These are phyloP conservation scores for Sugiyamaella valdiviana DNA, from an alignment of 805 yeast genomes.

Conservation along the genomic window DNA sequence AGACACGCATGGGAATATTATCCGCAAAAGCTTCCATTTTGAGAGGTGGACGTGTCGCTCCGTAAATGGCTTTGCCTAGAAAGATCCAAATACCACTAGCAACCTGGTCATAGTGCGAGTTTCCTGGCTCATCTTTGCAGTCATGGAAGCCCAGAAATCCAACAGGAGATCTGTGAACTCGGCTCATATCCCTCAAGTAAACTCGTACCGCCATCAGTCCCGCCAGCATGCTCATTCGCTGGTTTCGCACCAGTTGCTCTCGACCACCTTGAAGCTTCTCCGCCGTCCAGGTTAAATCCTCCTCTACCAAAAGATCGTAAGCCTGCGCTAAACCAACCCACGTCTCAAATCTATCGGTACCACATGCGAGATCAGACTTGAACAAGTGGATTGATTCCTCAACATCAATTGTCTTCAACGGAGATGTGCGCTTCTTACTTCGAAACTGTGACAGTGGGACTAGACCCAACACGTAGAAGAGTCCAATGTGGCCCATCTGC, in stretches of 20 bases:
- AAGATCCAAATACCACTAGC: slow-evolving; percentile 44
- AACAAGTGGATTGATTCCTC: slow-evolving; percentile 66
- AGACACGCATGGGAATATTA: slow-evolving; percentile 43
- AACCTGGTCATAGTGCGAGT: slow-evolving; percentile 31
- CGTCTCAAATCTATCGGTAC: slow-evolving; percentile 66
- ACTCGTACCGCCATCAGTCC: slow-evolving; percentile 65
- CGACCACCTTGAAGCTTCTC: slow-evolving; percentile 64
- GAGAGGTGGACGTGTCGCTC: slow-evolving; percentile 31
- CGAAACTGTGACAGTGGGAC: slow-evolving; percentile 62
- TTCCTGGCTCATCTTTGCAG: slow-evolving; percentile 4
- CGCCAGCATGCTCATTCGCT: slow-evolving; percentile 64
- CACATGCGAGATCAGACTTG: slow-evolving; percentile 58
- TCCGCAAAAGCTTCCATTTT: slow-evolving; percentile 43
- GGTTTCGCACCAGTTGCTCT: slow-evolving; percentile 52
- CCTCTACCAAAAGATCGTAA: slow-evolving; percentile 73
- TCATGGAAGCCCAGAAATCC: neutral
- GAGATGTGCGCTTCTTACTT: slow-evolving; percentile 68
- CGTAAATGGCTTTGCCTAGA: slow-evolving; percentile 50
- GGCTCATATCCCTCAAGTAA: slow-evolving; percentile 19
- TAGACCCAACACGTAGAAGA: slow-evolving; percentile 65
- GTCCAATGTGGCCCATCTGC: slow-evolving; percentile 38
- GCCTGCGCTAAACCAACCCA: slow-evolving; percentile 85
- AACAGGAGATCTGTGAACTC: neutral
- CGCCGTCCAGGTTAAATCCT: slow-evolving; percentile 87
- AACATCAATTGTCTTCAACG: slow-evolving; percentile 74